Conservation (phyloP, 768 basidiomycete genomes). For the Boletus tylopilopsis region DNA sequence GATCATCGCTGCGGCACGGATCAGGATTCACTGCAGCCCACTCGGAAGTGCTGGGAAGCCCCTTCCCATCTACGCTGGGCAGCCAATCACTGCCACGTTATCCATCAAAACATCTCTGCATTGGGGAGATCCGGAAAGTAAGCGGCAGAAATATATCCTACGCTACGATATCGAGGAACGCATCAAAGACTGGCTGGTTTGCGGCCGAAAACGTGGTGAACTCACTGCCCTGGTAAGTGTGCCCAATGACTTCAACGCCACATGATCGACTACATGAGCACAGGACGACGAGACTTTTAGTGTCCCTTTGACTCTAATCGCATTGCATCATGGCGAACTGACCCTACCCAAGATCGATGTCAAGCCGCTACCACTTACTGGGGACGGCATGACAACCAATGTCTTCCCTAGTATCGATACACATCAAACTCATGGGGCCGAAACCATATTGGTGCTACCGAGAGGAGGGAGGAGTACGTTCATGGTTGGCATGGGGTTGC, state of each 20-base stretch:
- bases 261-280: constrained; percentile 2
- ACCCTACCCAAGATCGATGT: constrained; percentile 71
- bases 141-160: constrained; percentile 48
- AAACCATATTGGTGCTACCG: constrained; percentile 77
- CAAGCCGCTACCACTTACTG: constrained; percentile 51
- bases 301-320: constrained; percentile 74
- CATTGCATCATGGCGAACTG: constrained; percentile 80
- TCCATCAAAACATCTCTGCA: constrained; percentile 70
- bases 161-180: constrained; percentile 82
- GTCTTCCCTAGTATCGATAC: constrained; percentile 68
- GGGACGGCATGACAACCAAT: constrained; percentile 54
- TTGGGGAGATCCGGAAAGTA: constrained; percentile 56
- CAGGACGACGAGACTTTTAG: constrained; percentile 62
- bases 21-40: constrained; percentile 46
- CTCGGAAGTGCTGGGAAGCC: constrained; percentile 33
- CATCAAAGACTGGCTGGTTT: constrained; percentile 84
- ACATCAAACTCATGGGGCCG: constrained; percentile 81
- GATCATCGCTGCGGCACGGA: constrained; percentile 63
- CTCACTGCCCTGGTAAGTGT: constrained; percentile 64
- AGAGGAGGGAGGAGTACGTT: constrained; percentile 80
- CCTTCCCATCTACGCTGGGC: constrained; percentile 73
- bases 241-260: not conserved
- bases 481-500: constrained; percentile 65
- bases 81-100: constrained; percentile 71
- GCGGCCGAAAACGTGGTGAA: constrained; percentile 83